phyloP scores from a whole-genome alignment of 495 filamentous ascomycete species.

The Acidiella bohemica region DNA sequence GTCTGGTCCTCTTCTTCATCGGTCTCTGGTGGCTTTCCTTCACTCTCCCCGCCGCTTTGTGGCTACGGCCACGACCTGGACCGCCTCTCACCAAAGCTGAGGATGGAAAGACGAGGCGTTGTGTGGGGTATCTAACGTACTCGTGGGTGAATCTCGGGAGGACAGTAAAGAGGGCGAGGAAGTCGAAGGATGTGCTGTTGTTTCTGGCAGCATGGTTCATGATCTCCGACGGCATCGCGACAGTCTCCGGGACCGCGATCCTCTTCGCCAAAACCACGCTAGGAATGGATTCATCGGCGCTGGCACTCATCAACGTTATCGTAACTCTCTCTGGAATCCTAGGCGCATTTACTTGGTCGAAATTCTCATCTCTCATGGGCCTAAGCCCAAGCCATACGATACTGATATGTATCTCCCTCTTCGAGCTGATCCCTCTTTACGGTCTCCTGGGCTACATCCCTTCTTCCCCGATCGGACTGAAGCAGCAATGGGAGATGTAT shows the following conservation, averaged over 20 bases:
- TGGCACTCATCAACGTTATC: slow-evolving; percentile 91
- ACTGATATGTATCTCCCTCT: slow-evolving; percentile 73
- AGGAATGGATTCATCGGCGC: slow-evolving; percentile 69
- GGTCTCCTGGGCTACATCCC: slow-evolving; percentile 83
- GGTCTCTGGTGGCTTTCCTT: slow-evolving; percentile 94
- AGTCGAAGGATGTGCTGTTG: slow-evolving; percentile 69
- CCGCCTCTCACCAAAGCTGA: slow-evolving; percentile 47
- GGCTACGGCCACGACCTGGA: slow-evolving; percentile 82
- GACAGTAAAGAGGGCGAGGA: slow-evolving; percentile 64
- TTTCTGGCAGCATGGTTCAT: slow-evolving; percentile 92
- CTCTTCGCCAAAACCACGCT: slow-evolving; percentile 91
- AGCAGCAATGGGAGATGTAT: slow-evolving; percentile 96
- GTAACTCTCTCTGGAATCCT: slow-evolving; percentile 67
- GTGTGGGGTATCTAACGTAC: slow-evolving; percentile 53
- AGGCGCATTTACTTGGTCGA: slow-evolving; percentile 83
- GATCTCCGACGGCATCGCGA: slow-evolving; percentile 85
- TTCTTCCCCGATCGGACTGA: slow-evolving; percentile 69
- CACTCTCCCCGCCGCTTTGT: slow-evolving; percentile 75
- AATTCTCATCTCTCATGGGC: slow-evolving; percentile 49
- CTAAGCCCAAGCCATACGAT: slow-evolving; percentile 75
- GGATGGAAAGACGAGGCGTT: slow-evolving; percentile 27
- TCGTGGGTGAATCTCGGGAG: slow-evolving; percentile 76
- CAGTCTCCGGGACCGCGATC: slow-evolving; percentile 86
- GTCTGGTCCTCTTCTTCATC: slow-evolving; percentile 56
- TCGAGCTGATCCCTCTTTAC: slow-evolving; percentile 86